Base-by-base conservation (phyloP, 2,329 filamentous ascomycete species). In the Colletotrichum cordylinicola region DNA sequence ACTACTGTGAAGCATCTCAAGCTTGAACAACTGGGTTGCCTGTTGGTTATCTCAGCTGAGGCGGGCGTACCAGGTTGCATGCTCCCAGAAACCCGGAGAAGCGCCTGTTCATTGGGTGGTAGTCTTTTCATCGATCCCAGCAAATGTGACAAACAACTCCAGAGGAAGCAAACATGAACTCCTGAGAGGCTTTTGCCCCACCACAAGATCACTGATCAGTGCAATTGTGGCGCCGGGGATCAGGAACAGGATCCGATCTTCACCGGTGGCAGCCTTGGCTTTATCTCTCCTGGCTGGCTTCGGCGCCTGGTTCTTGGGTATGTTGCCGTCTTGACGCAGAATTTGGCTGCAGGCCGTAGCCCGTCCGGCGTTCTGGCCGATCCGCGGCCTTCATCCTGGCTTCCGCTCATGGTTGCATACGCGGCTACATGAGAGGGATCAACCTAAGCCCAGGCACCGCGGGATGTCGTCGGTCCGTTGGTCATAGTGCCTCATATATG, bases 121-220 rank as follows among this genome's bases (percentile, higher is more conserved):
- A 15, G n/a, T 56, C 31, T 29, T 33, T 67, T 69, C 33, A 48
- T 66, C 29, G 16, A 62, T 31, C 35, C 64, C 39, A 29, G 37
- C 21, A 27, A 16, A 66, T 60, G 8, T 35, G 37, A 43, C 33
- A 39, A 52, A 61, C 18, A 29, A 37, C n/a, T 18, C 64, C n/a
- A 39, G 18, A 65, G 7, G 70, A 73, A 52, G 70, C 73, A 75
- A 75, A 73, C 73, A 68, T 56, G 55, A 21, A 33, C 73, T 52
- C 39, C 9, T 18, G 43, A 61, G n/a, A 68, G 73, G 73, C 72
- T 65, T 58, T 27, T 43, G 55, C 52, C 43, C 69, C 61, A 29
- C 67, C 15, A 61, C 52, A 16, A 8, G 24, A 60, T 70, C 16
- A 58, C 62, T 62, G 67, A 67, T 56, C 33, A 31, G 27, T 35